Conservation (phyloP, 345 rosid species). For the Gossypium herbaceum region DNA sequence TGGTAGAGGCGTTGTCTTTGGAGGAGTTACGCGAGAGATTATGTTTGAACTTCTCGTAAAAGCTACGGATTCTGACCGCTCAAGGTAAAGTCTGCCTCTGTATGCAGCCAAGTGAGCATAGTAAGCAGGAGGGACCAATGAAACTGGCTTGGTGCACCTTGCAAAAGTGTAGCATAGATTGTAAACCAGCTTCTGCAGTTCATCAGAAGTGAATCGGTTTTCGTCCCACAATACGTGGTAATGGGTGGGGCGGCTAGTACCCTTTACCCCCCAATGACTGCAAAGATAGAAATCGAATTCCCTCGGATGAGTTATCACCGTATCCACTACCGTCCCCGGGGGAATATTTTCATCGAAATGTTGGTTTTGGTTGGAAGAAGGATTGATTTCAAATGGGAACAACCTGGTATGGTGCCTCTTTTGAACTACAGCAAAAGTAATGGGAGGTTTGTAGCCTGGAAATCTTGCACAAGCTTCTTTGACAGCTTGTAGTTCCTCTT, state of each 20-base stretch:
- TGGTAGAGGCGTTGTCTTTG: constrained; percentile 71
- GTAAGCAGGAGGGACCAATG: constrained; percentile 89
- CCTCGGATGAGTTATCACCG: constrained; percentile 79
- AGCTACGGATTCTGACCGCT: constrained; percentile 51
- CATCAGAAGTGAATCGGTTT: constrained; percentile 85
- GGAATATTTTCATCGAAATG: constrained; percentile 61
- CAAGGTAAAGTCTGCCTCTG: constrained; percentile 87
- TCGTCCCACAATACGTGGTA: constrained; percentile 87
- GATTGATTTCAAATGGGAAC: constrained; percentile 51
- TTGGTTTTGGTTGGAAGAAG: constrained; percentile 27
- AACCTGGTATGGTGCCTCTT: constrained; percentile 91
- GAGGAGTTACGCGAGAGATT: constrained; percentile 68
- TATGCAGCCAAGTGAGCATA: constrained; percentile 96
- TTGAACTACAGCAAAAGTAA: constrained; percentile 84
- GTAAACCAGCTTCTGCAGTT: constrained; percentile 80
- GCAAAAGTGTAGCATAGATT: constrained; percentile 84
- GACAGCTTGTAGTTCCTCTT: constrained; percentile 72
- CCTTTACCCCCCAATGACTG: constrained; percentile 91
- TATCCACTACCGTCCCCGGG: constrained; percentile 89
- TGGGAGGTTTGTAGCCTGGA: constrained; percentile 57
- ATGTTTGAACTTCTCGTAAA: constrained; percentile 34
- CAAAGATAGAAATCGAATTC: constrained; percentile 95
- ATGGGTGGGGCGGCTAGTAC: constrained; percentile 92
- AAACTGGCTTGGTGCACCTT: constrained; percentile 92
- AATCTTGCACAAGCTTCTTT: constrained; percentile 59